Evolutionary conservation across 106 monocot genomes (phyloP).

Genomic region (Platanthera zijinensis): DNA sequence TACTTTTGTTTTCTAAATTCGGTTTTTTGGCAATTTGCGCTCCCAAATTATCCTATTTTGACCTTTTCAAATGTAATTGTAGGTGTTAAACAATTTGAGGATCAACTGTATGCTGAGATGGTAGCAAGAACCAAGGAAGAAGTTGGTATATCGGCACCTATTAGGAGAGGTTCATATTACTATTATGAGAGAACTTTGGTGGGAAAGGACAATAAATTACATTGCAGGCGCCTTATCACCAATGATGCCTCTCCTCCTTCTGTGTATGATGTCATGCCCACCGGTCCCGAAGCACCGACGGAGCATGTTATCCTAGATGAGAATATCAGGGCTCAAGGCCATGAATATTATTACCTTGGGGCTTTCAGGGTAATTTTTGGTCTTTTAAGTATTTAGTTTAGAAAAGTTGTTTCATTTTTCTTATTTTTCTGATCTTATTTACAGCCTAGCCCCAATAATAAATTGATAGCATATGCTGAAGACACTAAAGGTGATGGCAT

Average conservation of each 20-base stretch:
- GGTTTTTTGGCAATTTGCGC: no score
- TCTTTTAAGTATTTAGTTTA: background rate
- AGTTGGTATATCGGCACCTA: no score
- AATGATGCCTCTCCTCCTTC: slow-evolving; percentile 26
- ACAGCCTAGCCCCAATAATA: slow-evolving; percentile 86
- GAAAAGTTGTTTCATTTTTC: background rate
- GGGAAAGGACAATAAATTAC: no score
- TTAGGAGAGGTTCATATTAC: no score
- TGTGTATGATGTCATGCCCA: slow-evolving; percentile 78
- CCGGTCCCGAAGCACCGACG: slow-evolving; percentile 57
- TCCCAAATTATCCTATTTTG: no score
- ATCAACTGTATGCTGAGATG: no score
- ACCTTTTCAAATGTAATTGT: no score
- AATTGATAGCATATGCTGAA: slow-evolving; percentile 73
- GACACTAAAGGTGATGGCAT: slow-evolving; percentile 85
- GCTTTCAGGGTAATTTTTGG: slow-evolving; percentile 52
- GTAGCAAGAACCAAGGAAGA: no score
- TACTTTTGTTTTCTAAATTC: no score
- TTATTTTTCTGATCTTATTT: slow-evolving; percentile 6
- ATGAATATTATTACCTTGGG: slow-evolving; percentile 73
- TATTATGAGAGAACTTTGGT: no score
- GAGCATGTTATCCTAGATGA: slow-evolving; percentile 96
- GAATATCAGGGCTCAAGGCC: slow-evolving; percentile 75
- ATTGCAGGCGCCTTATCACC: no score
- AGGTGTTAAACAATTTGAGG: no score